phyloP scores from a whole-genome alignment of 1,284 basidiomycete genomes.

The Heliocybe sulcata region DNA sequence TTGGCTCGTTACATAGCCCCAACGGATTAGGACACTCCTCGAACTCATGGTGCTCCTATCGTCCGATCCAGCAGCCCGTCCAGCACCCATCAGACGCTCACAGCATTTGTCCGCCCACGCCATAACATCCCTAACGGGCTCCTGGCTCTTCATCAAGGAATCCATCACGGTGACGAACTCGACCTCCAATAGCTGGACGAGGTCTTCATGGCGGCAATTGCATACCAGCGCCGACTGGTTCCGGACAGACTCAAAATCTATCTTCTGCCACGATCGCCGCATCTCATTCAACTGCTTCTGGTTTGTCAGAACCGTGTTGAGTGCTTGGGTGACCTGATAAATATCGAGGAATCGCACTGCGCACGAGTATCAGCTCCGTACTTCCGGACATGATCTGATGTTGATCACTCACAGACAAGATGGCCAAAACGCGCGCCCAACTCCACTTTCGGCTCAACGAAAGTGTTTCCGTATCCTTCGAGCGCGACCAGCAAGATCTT shows the following conservation, averaged over 20 bases:
- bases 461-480: constrained; percentile 80
- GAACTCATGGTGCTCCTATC: constrained; percentile 80
- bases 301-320: constrained; percentile 79
- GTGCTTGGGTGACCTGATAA: constrained; percentile 82
- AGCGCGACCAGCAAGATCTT: constrained; percentile 77
- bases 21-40: constrained; percentile 77
- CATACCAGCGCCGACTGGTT: constrained; percentile 88
- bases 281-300: constrained; percentile 79
- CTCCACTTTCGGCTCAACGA: constrained; percentile 86
- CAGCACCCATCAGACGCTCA: constrained; percentile 69
- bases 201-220: constrained; percentile 84
- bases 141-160: constrained; percentile 58
- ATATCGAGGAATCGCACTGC: constrained; percentile 84
- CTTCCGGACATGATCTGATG: constrained; percentile 6
- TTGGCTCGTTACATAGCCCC: constrained; percentile 88
- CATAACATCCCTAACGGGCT: constrained; percentile 84
- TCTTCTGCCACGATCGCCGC: constrained; percentile 79
- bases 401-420: constrained; percentile 62
- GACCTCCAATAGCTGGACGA: constrained; percentile 76
- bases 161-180: constrained; percentile 79
- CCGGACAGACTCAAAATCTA: constrained; percentile 84
- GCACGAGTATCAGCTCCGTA: constrained; percentile 9
- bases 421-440: constrained; percentile 84
- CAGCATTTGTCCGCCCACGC: constrained; percentile 85
- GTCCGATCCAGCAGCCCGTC: constrained; percentile 47